phyloP scores from a whole-genome alignment of 352 stramenopile genomes.

The Phytophthora pinifolia region DNA sequence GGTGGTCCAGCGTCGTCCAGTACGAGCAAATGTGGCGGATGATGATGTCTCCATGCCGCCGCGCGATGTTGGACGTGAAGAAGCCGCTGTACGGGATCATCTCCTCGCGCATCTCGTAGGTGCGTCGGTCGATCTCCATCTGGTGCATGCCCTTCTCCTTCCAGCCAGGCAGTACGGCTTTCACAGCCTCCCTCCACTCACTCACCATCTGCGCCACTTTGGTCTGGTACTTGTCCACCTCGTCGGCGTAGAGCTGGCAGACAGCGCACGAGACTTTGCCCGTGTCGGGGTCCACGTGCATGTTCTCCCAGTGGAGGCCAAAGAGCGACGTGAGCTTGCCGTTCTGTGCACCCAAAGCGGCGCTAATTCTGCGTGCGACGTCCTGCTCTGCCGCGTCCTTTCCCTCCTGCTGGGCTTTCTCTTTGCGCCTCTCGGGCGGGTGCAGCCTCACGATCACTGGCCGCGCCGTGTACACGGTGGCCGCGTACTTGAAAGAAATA shows the following conservation, averaged over 20 bases:
- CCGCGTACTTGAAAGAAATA: conserved; percentile 62
- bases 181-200: conserved; percentile 44
- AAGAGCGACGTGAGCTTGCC: conserved; percentile 50
- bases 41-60: conserved; percentile 56
- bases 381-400: conserved; percentile 23
- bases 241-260: conserved; percentile 47
- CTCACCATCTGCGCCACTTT: conserved; percentile 46
- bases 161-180: conserved; percentile 35
- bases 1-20: conserved; percentile 40
- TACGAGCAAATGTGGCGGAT: conserved; percentile 59
- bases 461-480: conserved; percentile 51
- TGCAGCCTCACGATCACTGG: conserved; percentile 48
- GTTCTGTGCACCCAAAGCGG: conserved; percentile 25
- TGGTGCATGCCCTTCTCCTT: conserved; percentile 55
- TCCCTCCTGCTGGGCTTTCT: conserved; percentile 2
- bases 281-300: conserved; percentile 35
- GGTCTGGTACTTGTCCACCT: conserved; percentile 46
- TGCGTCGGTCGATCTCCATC: conserved; percentile 60
- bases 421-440: conserved; percentile 15
- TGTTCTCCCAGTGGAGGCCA: conserved; percentile 68
- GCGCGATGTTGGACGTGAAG: conserved; percentile 56
- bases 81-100: conserved; percentile 62
- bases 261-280: conserved; percentile 36
- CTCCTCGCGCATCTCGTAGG: conserved; percentile 57
- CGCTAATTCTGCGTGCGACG: conserved; percentile 28